A percentile compares a stretch with the other conserved stretches of the same genome.
Conservation (phyloP, 2,329 filamentous ascomycete species). For the Scedosporium boydii region DNA sequence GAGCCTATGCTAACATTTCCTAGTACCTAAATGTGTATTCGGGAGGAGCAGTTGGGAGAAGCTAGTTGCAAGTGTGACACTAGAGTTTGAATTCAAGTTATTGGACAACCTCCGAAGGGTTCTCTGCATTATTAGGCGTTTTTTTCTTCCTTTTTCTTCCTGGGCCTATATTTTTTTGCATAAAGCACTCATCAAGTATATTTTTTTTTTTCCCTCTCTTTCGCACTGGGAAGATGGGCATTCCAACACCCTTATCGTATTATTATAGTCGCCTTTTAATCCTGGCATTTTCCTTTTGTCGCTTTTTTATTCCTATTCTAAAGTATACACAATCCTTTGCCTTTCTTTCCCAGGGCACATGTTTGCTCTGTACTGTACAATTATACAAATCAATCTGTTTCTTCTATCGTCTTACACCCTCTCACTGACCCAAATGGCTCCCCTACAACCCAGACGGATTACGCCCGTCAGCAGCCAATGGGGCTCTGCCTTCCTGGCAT, state of each 20-base stretch:
- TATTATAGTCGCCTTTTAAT: background rate
- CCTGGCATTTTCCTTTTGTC: background rate
- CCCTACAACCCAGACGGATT: constrained; percentile 81
- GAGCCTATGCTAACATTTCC: background rate
- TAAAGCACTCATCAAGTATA: background rate
- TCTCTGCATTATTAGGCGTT: background rate
- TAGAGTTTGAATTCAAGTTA: background rate
- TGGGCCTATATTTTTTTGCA: background rate
- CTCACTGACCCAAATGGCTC: constrained; percentile 88
- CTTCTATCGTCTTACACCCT: constrained; percentile 38
- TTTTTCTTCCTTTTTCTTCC: background rate
- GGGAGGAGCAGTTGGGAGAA: background rate
- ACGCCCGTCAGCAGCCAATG: constrained; percentile 82
- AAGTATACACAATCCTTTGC: background rate
- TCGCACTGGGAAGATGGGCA: background rate
- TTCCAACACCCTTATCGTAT: background rate
- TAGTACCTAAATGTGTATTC: background rate
- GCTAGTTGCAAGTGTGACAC: background rate
- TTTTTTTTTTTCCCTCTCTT: background rate
- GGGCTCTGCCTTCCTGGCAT: constrained; percentile 80
- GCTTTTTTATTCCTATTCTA: background rate
- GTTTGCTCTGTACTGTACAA: constrained; percentile 12
- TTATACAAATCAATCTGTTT: constrained; percentile 9
- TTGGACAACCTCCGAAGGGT: background rate
- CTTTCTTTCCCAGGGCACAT: constrained; percentile 5